Evolutionary conservation across 2,329 filamentous ascomycete species (phyloP).

Genomic region (Penicillium paneum): DNA sequence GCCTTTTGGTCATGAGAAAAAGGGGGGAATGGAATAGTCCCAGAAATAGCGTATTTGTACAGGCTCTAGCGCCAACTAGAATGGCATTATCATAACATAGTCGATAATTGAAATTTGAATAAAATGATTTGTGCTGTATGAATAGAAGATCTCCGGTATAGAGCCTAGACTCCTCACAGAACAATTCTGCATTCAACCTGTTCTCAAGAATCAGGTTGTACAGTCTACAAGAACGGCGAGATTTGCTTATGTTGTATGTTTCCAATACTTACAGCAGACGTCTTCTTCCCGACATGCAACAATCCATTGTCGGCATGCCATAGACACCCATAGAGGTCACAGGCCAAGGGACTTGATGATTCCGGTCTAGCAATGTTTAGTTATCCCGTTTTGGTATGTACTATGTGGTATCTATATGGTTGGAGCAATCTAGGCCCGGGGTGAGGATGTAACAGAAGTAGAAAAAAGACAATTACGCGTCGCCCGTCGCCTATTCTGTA

Average conservation of each 20-base stretch:
- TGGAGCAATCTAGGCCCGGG: not conserved
- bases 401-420: not conserved
- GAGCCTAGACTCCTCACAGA: not conserved
- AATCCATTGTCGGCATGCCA: too few relatives aligned
- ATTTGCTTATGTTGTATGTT: not conserved
- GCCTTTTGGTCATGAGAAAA: not conserved
- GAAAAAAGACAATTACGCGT: not conserved
- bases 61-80: not conserved
- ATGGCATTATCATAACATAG: not conserved
- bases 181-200: not conserved
- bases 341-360: not conserved
- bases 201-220: not conserved
- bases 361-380: too few relatives aligned
- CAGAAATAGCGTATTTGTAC: not conserved
- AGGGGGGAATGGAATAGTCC: not conserved
- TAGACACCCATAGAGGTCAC: not conserved
- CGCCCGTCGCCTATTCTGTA: not conserved
- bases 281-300: not conserved
- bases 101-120: not conserved
- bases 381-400: not conserved
- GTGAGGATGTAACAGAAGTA: not conserved
- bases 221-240: not conserved
- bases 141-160: not conserved
- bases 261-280: too few relatives aligned
- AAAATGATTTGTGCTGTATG: not conserved